Conservation (phyloP, 2,329 filamentous ascomycete species). For the Xylariaceae sp. region DNA sequence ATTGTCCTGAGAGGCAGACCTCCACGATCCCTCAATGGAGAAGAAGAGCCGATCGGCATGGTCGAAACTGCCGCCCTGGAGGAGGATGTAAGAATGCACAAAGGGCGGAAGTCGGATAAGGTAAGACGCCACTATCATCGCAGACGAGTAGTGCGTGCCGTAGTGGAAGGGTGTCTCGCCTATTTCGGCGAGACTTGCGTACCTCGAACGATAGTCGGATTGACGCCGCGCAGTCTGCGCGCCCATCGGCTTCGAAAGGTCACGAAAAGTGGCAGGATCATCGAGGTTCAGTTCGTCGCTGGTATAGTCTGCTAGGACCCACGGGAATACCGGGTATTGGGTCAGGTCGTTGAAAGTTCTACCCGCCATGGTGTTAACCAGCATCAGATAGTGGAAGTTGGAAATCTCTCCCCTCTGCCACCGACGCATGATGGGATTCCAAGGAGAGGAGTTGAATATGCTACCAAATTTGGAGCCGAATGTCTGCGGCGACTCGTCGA, state of each 20-base stretch:
- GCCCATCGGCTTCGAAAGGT: slow-evolving; percentile 93
- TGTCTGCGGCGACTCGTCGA: slow-evolving; percentile 50
- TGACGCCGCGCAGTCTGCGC: slow-evolving; percentile 74
- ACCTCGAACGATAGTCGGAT: slow-evolving; percentile 73
- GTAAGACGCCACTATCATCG: slow-evolving; percentile 97
- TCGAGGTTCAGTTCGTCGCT: slow-evolving; percentile 85
- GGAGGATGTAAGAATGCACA: slow-evolving; percentile 85
- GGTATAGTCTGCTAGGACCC: slow-evolving; percentile 92
- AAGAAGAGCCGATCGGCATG: slow-evolving; percentile 94
- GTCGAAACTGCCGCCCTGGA: slow-evolving; percentile 95
- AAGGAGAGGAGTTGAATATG: slow-evolving; percentile 77
- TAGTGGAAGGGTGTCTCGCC: slow-evolving; percentile 93
- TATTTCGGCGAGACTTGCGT: slow-evolving; percentile 84
- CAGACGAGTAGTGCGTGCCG: slow-evolving; percentile 96
- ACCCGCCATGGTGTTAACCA: slow-evolving; percentile 95
- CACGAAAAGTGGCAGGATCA: slow-evolving; percentile 78
- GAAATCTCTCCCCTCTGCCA: slow-evolving; percentile 95
- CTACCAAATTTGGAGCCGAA: slow-evolving; percentile 86
- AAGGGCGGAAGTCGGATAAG: slow-evolving; percentile 93
- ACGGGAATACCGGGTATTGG: slow-evolving; percentile 96
- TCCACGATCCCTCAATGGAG: slow-evolving; percentile 85
- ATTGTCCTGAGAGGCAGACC: slow-evolving; percentile 79
- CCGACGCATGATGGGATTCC: slow-evolving; percentile 76
- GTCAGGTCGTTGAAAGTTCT: slow-evolving; percentile 97
- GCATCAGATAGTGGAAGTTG: slow-evolving; percentile 98